A percentile compares a stretch with the other conserved stretches of the same genome.
Conservation (phyloP, 495 filamentous ascomycete genomes). For the Hypoxylon subgilvum region DNA sequence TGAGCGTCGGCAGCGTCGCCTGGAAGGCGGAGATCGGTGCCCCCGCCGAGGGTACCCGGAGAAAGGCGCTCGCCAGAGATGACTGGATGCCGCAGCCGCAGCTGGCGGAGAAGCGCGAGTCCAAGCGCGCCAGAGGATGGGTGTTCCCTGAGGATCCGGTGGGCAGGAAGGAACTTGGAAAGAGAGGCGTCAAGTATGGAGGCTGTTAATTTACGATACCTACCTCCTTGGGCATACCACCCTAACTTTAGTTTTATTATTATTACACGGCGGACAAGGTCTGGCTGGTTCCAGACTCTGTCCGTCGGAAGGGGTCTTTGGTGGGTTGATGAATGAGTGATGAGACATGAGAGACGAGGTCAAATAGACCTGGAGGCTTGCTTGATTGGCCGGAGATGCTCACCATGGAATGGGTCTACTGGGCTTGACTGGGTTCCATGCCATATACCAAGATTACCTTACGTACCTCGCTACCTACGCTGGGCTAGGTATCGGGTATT, state of each 20-base stretch:
- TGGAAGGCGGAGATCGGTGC: conserved; percentile 82
- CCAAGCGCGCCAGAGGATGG: conserved; percentile 83
- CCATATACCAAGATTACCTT: too few relatives aligned
- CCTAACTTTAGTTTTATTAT: not conserved
- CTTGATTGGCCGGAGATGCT: not conserved
- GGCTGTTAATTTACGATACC: conserved; percentile 44
- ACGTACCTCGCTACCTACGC: too few relatives aligned
- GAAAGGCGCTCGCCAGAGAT: conserved; percentile 74
- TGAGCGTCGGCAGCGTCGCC: conserved; percentile 64
- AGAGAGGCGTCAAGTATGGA: conserved; percentile 60
- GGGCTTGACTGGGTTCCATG: too few relatives aligned
- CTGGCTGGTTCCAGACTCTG: conserved; percentile 18
- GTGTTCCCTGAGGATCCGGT: conserved; percentile 76
- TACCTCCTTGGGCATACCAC: too few relatives aligned
- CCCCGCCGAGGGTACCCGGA: conserved; percentile 74
- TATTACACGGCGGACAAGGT: not conserved
- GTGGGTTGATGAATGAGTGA: conserved; percentile 1
- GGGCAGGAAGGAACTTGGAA: conserved; percentile 62
- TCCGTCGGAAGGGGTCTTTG: not conserved
- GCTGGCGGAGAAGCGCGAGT: conserved; percentile 79
- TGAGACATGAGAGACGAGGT: conserved; percentile 28
- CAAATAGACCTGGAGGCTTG: not conserved
- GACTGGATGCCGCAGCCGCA: conserved; percentile 87
- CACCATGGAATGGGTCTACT: too few relatives aligned
- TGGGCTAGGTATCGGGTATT: too few relatives aligned